Evolutionary conservation across 352 stramenopile species (phyloP).

Genomic region (Albugo candida): DNA sequence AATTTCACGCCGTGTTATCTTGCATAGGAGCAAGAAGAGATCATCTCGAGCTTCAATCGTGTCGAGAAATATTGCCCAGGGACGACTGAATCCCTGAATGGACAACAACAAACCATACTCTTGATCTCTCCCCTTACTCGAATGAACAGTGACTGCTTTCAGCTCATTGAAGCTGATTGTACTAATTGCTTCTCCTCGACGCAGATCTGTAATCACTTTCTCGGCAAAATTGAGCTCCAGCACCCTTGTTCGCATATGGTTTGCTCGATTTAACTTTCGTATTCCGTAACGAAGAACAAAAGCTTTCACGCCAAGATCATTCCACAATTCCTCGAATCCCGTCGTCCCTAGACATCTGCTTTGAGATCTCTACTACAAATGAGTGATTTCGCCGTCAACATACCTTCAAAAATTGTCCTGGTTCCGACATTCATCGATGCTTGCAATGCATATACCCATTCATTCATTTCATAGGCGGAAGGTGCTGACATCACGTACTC

Average conservation of each 20-base stretch:
- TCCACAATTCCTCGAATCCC: conserved; percentile 60
- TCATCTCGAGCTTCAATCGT: conserved; percentile 50
- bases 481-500: conserved; percentile 40
- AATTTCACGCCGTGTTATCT: conserved; percentile 45
- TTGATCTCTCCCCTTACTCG: conserved; percentile 13
- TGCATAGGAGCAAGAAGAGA: conserved; percentile 41
- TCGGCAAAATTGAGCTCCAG: conserved; percentile 77
- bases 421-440: conserved; percentile 65
- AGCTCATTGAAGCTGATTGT: conserved; percentile 62
- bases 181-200: conserved; percentile 52
- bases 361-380: not conserved
- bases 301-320: conserved; percentile 54
- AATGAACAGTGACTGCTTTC: conserved; percentile 10
- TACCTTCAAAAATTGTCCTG: conserved; percentile 51
- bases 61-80: conserved; percentile 66
- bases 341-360: conserved; percentile 6
- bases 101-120: conserved; percentile 48
- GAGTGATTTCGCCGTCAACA: not conserved
- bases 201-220: conserved; percentile 60
- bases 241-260: conserved; percentile 66
- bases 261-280: conserved; percentile 54
- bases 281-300: conserved; percentile 71
- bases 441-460: conserved; percentile 67
- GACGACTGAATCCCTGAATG: conserved; percentile 36
- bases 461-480: conserved; percentile 64